A percentile compares a stretch with the other conserved stretches of the same genome.
Evolutionary conservation across 2,329 filamentous ascomycete genomes (phyloP).

Genomic region (Apiospora arundinis): DNA sequence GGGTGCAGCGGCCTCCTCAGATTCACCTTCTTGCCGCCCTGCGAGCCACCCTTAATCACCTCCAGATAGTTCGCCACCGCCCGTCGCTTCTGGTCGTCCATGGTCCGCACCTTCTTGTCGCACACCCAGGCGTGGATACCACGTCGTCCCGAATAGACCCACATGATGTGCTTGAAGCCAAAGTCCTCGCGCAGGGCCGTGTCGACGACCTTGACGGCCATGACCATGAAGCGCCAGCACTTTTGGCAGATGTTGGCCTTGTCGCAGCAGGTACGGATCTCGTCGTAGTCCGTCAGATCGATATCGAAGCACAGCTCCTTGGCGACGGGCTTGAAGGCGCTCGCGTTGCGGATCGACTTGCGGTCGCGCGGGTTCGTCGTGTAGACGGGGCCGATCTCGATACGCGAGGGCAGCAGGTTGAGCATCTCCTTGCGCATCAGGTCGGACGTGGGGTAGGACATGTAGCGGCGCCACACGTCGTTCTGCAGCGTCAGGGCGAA

Average conservation of each 20-base stretch:
- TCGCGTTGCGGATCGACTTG: conserved; percentile 81
- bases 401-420: conserved; percentile 85
- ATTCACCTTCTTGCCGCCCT: conserved; percentile 87
- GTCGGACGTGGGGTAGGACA: conserved; percentile 66
- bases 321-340: conserved; percentile 82
- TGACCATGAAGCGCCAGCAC: conserved; percentile 97
- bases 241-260: conserved; percentile 92
- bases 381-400: conserved; percentile 99
- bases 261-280: conserved; percentile 92
- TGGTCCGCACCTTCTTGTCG: conserved; percentile 80
- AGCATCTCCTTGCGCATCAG: conserved; percentile 90
- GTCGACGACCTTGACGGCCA: conserved; percentile 95
- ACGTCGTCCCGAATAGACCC: conserved; percentile 97
- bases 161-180: conserved; percentile 94
- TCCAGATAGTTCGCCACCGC: conserved; percentile 91
- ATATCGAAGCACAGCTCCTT: conserved; percentile 99
- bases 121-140: conserved; percentile 99
- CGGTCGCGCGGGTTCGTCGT: conserved; percentile 91
- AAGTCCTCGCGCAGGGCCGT: conserved; percentile 89
- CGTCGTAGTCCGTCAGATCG: conserved; percentile 98
- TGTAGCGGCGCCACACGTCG: conserved; percentile 91
- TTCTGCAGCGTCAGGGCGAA: conserved; percentile 96
- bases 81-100: conserved; percentile 85
- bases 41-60: conserved; percentile 83
- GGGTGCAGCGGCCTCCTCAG: conserved; percentile 85